A percentile compares a stretch with the other conserved stretches of the same genome.
Evolutionary conservation across 345 rosid species (phyloP).

Genomic region (Lepidium didymum): DNA sequence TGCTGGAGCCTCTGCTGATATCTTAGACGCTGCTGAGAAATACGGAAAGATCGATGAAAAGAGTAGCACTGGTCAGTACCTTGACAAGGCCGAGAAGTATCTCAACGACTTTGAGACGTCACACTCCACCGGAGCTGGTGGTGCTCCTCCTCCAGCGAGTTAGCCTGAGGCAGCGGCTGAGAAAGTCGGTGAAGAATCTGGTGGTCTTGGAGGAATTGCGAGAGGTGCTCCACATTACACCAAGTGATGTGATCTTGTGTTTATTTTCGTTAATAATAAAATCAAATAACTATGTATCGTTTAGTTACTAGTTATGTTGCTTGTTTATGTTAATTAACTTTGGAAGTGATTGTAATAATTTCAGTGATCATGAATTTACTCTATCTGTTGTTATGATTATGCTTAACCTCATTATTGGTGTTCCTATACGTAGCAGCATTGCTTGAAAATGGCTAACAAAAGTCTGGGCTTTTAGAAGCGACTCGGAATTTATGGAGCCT

Average conservation of each 20-base stretch:
- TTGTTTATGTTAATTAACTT: not conserved
- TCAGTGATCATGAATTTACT: slow-evolving; percentile 1
- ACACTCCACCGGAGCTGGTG: slow-evolving; percentile 32
- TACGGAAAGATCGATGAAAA: slow-evolving; percentile 64
- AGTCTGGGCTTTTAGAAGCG: not conserved
- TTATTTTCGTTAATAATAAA: not conserved
- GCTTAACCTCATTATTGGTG: not conserved
- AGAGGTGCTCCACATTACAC: slow-evolving; percentile 59
- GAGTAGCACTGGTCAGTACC: slow-evolving; percentile 47
- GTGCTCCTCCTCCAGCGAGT: not conserved
- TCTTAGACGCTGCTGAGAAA: slow-evolving; percentile 52
- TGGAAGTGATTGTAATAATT: not conserved
- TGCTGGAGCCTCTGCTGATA: slow-evolving; percentile 56
- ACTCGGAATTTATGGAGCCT: not conserved
- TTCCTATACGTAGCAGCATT: slow-evolving; percentile 4
- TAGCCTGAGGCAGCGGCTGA: not conserved
- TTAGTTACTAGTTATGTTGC: not conserved
- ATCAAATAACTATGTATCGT: not conserved
- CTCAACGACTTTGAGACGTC: slow-evolving; percentile 45
- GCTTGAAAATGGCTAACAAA: slow-evolving; percentile 36
- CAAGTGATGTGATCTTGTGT: slow-evolving; percentile 12
- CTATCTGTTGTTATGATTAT: not conserved
- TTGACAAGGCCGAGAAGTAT: slow-evolving; percentile 63
- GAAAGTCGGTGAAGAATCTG: slow-evolving; percentile 34
- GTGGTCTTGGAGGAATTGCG: slow-evolving; percentile 39